These are phyloP conservation scores for Phytophthora ramorum DNA, from an alignment of 352 stramenopile species.

Conservation along the genomic window DNA sequence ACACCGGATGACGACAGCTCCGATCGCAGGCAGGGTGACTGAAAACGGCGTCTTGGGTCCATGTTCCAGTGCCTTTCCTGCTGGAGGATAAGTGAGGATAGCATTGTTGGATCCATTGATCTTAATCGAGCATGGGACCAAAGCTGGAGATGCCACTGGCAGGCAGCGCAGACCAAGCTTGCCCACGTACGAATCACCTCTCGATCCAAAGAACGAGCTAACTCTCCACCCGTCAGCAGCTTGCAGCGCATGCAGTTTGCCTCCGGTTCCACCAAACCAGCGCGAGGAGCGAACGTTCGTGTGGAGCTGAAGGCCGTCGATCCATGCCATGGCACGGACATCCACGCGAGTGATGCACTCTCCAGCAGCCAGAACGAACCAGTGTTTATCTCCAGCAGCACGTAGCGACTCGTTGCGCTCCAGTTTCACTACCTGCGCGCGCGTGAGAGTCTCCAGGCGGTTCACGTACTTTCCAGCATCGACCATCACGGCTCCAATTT, in stretches of 20 bases:
- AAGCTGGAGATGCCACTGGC: constrained; percentile 12
- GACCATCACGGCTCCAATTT: constrained; percentile 58
- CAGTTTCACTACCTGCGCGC: constrained; percentile 46
- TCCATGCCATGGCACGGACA: constrained; percentile 62
- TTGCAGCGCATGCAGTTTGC: constrained; percentile 50
- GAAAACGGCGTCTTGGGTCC: constrained; percentile 35
- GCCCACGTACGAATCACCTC: constrained; percentile 55
- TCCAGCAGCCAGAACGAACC: constrained; percentile 46
- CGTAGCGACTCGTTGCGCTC: constrained; percentile 21
- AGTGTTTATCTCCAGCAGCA: constrained; percentile 43
- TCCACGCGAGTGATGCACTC: constrained; percentile 68
- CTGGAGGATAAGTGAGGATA: constrained; percentile 23
- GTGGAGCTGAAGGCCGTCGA: constrained; percentile 72
- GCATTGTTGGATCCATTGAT: neutral
- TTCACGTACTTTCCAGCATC: constrained; percentile 53
- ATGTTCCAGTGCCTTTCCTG: constrained; percentile 40
- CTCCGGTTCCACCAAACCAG: constrained; percentile 72
- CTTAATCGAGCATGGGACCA: neutral
- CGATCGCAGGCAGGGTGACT: constrained; percentile 7
- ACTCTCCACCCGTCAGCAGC: constrained; percentile 49
- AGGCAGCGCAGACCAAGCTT: constrained; percentile 52
- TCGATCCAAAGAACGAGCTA: constrained; percentile 60
- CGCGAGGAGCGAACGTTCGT: constrained; percentile 63
- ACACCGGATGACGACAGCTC: constrained; percentile 48
- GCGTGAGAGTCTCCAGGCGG: constrained; percentile 48